Evolutionary conservation across 169 alveolate species (phyloP).

Genomic region (Cryptosporidium xiaoi): DNA sequence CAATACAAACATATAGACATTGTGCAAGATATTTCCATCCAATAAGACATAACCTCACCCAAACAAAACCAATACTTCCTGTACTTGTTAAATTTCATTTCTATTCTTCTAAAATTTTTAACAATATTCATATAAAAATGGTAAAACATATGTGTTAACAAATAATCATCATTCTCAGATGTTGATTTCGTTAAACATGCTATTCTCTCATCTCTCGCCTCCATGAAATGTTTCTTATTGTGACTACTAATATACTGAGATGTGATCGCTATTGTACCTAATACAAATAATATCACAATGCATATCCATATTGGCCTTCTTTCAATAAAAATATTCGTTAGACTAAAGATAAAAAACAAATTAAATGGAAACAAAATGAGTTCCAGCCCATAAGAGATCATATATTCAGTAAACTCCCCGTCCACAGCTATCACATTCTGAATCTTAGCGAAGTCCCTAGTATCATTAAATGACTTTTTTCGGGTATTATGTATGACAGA

Average conservation of each 20-base stretch:
- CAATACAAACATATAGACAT: conserved; percentile 35
- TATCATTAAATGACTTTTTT: neutral
- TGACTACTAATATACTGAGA: conserved; percentile 59
- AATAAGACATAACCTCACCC: conserved; percentile 38
- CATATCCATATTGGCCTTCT: conserved; percentile 16
- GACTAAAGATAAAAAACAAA: conserved; percentile 11
- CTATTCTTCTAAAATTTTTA: conserved; percentile 12
- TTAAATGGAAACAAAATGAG: conserved; percentile 44
- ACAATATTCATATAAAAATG: conserved; percentile 11
- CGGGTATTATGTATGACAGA: neutral
- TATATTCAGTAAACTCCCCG: conserved; percentile 67
- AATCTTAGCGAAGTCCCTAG: conserved; percentile 10
- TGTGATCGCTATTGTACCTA: conserved; percentile 8
- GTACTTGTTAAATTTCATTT: conserved; percentile 54
- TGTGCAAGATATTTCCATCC: conserved; percentile 59
- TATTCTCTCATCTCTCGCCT: conserved; percentile 53
- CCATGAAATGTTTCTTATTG: conserved; percentile 41
- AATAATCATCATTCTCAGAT: conserved; percentile 37
- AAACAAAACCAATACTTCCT: conserved; percentile 60
- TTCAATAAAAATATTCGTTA: conserved; percentile 41
- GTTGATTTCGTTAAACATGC: conserved; percentile 14
- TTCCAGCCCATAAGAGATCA: conserved; percentile 50
- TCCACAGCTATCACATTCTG: conserved; percentile 55
- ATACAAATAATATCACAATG: neutral
- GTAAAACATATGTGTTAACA: conserved; percentile 19